These are phyloP conservation scores for Botryosphaeria agaves DNA, from an alignment of 2,329 filamentous ascomycete species.

Conservation along the genomic window DNA sequence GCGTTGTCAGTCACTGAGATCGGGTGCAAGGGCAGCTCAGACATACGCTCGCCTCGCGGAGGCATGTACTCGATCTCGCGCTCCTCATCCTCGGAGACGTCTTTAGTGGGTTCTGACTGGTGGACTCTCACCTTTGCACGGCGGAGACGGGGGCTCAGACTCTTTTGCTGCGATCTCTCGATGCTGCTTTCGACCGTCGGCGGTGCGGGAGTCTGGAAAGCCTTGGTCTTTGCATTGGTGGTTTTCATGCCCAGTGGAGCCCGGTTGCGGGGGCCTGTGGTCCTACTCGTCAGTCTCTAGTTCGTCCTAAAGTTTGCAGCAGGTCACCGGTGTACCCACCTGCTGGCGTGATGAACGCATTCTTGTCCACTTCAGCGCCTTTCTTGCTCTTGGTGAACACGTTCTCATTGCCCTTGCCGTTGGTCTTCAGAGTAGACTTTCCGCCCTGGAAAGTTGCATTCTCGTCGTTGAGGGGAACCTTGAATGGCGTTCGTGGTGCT, in stretches of 20 bases:
- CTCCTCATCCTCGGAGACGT: conserved; percentile 33
- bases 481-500: conserved; percentile 69
- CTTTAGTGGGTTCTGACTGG: conserved; percentile 29
- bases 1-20: too few species aligned
- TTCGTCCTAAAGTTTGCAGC: conserved; percentile 1
- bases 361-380: conserved; percentile 34
- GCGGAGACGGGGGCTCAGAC: conserved; percentile 38
- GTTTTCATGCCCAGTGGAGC: conserved; percentile 88
- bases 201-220: conserved; percentile 47
- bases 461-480: conserved; percentile 65
- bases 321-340: conserved; percentile 35
- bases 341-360: conserved; percentile 61
- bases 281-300: conserved; percentile 3
- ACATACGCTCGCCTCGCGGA: conserved; percentile 41
- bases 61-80: conserved; percentile 85
- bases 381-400: conserved; percentile 35
- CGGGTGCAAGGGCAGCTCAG: not conserved
- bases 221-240: conserved; percentile 74
- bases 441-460: conserved; percentile 50
- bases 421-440: conserved; percentile 40
- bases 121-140: conserved; percentile 43
- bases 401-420: conserved; percentile 40
- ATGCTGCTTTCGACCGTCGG: conserved; percentile 29
- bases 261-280: conserved; percentile 45
- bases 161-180: conserved; percentile 45